Conservation (phyloP, 495 filamentous ascomycete genomes). For the Aspergillus saccharolyticus region DNA sequence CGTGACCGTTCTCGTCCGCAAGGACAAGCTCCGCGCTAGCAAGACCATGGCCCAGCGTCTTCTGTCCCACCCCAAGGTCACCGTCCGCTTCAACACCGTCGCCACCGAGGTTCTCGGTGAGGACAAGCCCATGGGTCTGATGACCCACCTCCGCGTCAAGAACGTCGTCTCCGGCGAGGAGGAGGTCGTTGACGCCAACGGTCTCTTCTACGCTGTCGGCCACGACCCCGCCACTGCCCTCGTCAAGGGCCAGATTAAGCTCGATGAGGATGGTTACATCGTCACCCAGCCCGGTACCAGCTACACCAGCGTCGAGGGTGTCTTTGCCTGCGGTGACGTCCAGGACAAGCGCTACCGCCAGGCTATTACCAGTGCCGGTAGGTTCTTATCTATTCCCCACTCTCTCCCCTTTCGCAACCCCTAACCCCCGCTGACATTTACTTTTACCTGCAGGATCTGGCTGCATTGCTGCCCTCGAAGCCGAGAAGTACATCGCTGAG, state of each 20-base stretch:
- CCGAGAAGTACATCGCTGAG: constrained; percentile 86
- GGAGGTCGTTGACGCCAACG: constrained; percentile 80
- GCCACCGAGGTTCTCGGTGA: constrained; percentile 80
- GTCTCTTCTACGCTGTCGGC: constrained; percentile 95
- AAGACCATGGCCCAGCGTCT: constrained; percentile 89
- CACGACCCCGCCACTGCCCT: constrained; percentile 89
- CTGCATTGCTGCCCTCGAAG: constrained; percentile 90
- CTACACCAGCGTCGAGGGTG: constrained; percentile 80
- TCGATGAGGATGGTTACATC: constrained; percentile 84
- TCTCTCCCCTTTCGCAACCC: neutral
- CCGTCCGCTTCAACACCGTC: constrained; percentile 76
- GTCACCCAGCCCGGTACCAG: constrained; percentile 84
- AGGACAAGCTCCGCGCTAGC: constrained; percentile 76
- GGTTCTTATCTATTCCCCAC: constrained; percentile 34
- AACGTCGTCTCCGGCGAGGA: constrained; percentile 70
- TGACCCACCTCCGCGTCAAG: constrained; percentile 79
- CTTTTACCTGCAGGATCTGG: constrained; percentile 62
- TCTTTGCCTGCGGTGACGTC: constrained; percentile 96
- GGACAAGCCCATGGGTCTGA: constrained; percentile 64
- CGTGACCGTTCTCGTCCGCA: constrained; percentile 89
- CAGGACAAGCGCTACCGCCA: constrained; percentile 98
- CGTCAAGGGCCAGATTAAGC: constrained; percentile 81
- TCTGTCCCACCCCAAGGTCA: constrained; percentile 78
- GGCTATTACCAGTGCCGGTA: constrained; percentile 96
- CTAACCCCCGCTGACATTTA: constrained; percentile 12